A percentile compares a stretch with the other conserved stretches of the same genome.
Conservation (phyloP, 1,284 basidiomycete species). For the Irpex sp. region DNA sequence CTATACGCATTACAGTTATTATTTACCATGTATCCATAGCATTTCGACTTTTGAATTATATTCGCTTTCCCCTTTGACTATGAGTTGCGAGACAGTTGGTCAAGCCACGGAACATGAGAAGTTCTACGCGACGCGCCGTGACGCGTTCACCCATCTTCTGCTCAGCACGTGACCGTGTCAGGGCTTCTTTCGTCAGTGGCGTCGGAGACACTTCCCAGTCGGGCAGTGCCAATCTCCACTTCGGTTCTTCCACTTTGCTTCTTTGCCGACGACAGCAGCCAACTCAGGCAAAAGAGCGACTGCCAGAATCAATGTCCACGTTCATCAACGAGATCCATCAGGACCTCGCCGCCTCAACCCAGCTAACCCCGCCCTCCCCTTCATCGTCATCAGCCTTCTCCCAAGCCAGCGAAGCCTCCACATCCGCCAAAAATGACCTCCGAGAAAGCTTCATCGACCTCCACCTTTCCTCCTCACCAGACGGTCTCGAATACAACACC, state of each 20-base stretch:
- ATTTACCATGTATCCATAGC: too few relatives aligned
- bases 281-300: too few relatives aligned
- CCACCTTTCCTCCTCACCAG: slow-evolving; percentile 17
- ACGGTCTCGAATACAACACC: slow-evolving; percentile 16
- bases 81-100: too few relatives aligned
- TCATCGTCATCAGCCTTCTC: background rate
- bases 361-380: slow-evolving; percentile 14
- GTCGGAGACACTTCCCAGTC: background rate
- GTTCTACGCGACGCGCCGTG: too few relatives aligned
- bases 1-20: too few relatives aligned
- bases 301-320: slow-evolving; percentile 27
- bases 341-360: slow-evolving; percentile 17
- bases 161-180: background rate
- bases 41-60: too few relatives aligned
- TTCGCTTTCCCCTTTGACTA: too few relatives aligned
- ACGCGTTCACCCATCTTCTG: too few relatives aligned
- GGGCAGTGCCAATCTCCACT: background rate
- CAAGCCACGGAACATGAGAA: too few relatives aligned
- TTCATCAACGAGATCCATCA: slow-evolving; percentile 27
- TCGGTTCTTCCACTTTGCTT: background rate
- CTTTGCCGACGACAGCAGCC: too few relatives aligned
- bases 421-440: slow-evolving; percentile 20
- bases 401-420: background rate
- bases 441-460: slow-evolving; percentile 24
- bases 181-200: background rate